Percentiles rank a stretch among this genome's conserved stretches.
phyloP scores from a whole-genome alignment of 305 asterid species.

The Fraxinus nigra region DNA sequence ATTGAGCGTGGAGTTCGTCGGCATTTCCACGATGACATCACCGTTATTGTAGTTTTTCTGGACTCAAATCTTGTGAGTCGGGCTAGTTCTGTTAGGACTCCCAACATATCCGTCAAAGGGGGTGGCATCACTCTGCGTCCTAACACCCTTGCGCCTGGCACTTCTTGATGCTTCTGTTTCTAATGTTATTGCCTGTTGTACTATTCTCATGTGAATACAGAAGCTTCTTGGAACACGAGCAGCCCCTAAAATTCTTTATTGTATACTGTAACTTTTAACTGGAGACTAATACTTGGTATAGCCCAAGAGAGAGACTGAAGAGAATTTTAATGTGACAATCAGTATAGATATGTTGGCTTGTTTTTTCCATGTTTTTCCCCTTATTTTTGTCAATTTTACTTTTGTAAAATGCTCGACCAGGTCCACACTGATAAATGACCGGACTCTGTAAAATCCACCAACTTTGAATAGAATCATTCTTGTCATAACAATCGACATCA shows the following conservation, averaged over 20 bases:
- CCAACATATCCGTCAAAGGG: slow-evolving; percentile 72
- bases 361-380: neutral
- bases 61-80: slow-evolving; percentile 68
- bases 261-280: slow-evolving; percentile 41
- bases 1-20: slow-evolving; percentile 87
- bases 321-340: slow-evolving; percentile 21
- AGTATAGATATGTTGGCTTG: slow-evolving; percentile 16
- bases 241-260: slow-evolving; percentile 39
- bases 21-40: slow-evolving; percentile 94
- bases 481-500: neutral
- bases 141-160: slow-evolving; percentile 46
- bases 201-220: slow-evolving; percentile 36
- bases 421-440: neutral
- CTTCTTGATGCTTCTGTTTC: slow-evolving; percentile 33
- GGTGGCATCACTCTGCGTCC: slow-evolving; percentile 55
- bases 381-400: neutral
- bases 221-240: slow-evolving; percentile 26
- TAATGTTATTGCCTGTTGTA: slow-evolving; percentile 25
- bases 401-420: neutral
- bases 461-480: neutral
- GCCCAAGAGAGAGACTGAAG: slow-evolving; percentile 29
- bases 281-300: slow-evolving; percentile 37
- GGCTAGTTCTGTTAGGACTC: slow-evolving; percentile 51
- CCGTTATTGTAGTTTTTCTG: slow-evolving; percentile 67
- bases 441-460: neutral